Base-by-base conservation (phyloP, 306 rosid species). In the Vigna mungo region DNA sequence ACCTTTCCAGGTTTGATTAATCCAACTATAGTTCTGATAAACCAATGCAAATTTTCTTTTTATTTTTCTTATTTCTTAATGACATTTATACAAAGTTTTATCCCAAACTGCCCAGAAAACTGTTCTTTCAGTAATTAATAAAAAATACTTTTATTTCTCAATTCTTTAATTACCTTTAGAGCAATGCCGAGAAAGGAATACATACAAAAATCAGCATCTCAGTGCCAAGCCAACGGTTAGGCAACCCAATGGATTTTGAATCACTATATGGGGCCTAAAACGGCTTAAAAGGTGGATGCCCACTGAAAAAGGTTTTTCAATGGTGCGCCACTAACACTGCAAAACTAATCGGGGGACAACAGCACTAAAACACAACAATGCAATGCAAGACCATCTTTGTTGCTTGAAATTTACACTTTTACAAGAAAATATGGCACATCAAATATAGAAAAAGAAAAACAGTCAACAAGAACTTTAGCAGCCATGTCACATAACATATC, bases 241-340 rank as follows among this genome's bases (percentile, higher is more conserved):
- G 75, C 78, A 69, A 32, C 39, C 21, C 17, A 37, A 78, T 66
- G 59, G 47, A 20, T 34, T 30, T 65, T 71, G 75, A 63, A 53
- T 62, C 78, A 53, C 62, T 47, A 64, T 47, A 64, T 78, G 77
- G 82, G 80, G 13, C 82, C 82, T 66, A 20, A 48, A 59, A 12
- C 14, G n/a, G 73, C 64, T 66, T 59, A 44, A 71, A 80, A 75
- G 78, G 14, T 61, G 1, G 18, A 59, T 39, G 17, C 71, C 75
- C 84, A 76, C 76, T 79, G 54, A 68, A 47, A 53, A 70, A 75
- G 77, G 16, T 75, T 44, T 25, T 15, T 51, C 61, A 49, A 14
- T 65, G 84, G 86, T 85, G 84, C 82, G 76, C 86, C 88, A 78
- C 84, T 82, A 53, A 55, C 62, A 70, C 37, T 36, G 61, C 60